phyloP scores from a whole-genome alignment of 768 basidiomycete species.

The Tulasnella sp. region DNA sequence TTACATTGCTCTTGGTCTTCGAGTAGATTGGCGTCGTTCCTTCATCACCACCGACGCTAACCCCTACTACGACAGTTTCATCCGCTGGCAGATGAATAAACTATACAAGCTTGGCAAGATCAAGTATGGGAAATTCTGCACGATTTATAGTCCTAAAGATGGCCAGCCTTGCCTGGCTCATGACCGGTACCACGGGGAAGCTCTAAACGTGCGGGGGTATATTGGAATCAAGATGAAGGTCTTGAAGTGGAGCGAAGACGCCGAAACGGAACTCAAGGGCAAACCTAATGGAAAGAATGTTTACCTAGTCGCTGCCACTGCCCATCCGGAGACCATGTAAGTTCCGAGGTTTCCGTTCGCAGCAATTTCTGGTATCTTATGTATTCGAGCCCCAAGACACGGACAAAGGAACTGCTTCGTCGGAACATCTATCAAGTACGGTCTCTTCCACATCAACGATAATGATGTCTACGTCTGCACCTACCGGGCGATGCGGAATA shows the following conservation, averaged over 20 bases:
- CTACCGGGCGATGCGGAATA: conserved; percentile 84
- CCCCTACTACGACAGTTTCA: conserved; percentile 94
- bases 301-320: conserved; percentile 87
- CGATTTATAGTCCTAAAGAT: conserved; percentile 96
- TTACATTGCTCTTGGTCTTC: conserved; percentile 76
- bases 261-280: conserved; percentile 47
- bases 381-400: conserved; percentile 44
- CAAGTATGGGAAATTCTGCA: conserved; percentile 97
- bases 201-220: conserved; percentile 90
- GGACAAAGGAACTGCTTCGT: conserved; percentile 99
- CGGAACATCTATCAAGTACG: conserved; percentile 80
- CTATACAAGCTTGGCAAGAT: conserved; percentile 77
- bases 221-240: conserved; percentile 92
- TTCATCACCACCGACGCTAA: conserved; percentile 94
- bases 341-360: conserved; percentile 32
- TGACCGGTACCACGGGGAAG: conserved; percentile 91
- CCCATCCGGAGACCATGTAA: conserved; percentile 93
- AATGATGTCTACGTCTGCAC: conserved; percentile 80
- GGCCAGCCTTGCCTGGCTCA: conserved; percentile 99
- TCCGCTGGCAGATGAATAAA: conserved; percentile 97
- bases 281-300: conserved; percentile 71
- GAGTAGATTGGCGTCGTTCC: conserved; percentile 92
- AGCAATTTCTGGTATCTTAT: not conserved
- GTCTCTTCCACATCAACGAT: conserved; percentile 69
- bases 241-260: conserved; percentile 62